phyloP scores from a whole-genome alignment of 345 rosid species.

The Euphorbia tirucalli region DNA sequence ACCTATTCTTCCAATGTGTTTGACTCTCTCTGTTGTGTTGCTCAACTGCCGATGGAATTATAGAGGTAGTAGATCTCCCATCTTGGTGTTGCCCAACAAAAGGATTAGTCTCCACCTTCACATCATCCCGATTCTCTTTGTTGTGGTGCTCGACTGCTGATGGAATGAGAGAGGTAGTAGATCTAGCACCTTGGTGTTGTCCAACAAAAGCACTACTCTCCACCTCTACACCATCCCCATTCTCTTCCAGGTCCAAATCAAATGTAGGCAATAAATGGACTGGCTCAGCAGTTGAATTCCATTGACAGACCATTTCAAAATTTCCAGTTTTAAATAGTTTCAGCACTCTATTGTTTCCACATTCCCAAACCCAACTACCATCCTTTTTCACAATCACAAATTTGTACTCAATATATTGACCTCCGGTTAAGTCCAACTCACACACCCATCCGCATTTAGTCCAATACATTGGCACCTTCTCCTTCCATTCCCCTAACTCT shows the following conservation, averaged over 20 bases:
- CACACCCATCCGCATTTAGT: slow-evolving; percentile 81
- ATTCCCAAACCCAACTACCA: slow-evolving; percentile 67
- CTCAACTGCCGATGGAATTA: too few relatives aligned
- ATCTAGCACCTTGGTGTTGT: too few relatives aligned
- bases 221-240: slow-evolving; percentile 23
- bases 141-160: too few relatives aligned
- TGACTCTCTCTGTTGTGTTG: too few relatives aligned
- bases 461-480: slow-evolving; percentile 71
- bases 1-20: neutral
- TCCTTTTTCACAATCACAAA: slow-evolving; percentile 52
- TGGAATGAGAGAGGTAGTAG: too few relatives aligned
- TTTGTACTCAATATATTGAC: slow-evolving; percentile 60
- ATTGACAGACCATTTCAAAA: slow-evolving; percentile 56
- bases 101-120: slow-evolving; percentile 56
- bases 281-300: slow-evolving; percentile 63
- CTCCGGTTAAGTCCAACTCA: slow-evolving; percentile 55
- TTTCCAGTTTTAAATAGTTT: slow-evolving; percentile 60
- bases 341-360: slow-evolving; percentile 62
- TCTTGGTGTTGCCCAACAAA: slow-evolving; percentile 79
- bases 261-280: slow-evolving; percentile 44
- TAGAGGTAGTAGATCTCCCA: slow-evolving; percentile 44
- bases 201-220: slow-evolving; percentile 26
- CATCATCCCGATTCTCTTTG: slow-evolving; percentile 17
- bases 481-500: slow-evolving; percentile 90
- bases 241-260: slow-evolving; percentile 23